Evolutionary conservation across 2,329 filamentous ascomycete species (phyloP).

Genomic region (Sporothrix phasma): DNA sequence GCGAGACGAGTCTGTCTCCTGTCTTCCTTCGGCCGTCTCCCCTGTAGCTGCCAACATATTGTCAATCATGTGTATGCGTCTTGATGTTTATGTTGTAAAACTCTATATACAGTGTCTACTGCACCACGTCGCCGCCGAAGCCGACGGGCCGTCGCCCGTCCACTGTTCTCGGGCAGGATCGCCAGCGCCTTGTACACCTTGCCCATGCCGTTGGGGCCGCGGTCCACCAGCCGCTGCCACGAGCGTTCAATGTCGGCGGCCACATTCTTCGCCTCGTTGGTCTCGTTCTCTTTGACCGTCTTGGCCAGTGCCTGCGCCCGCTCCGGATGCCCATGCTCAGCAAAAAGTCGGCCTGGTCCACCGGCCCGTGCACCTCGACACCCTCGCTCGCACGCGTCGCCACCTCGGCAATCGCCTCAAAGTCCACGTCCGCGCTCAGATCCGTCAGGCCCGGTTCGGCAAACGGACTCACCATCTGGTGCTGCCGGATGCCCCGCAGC

Average conservation of each 20-base stretch:
- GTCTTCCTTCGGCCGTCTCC: no score
- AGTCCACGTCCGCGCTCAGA: slow-evolving; percentile 88
- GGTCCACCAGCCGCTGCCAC: slow-evolving; percentile 77
- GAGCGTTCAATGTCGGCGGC: slow-evolving; percentile 57
- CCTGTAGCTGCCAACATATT: no score
- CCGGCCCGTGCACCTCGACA: slow-evolving; percentile 86
- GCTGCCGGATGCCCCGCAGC: slow-evolving; percentile 74
- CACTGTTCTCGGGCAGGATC: slow-evolving; percentile 71
- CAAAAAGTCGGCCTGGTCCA: slow-evolving; percentile 75
- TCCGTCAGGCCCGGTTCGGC: slow-evolving; percentile 72
- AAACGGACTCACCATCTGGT: slow-evolving; percentile 71
- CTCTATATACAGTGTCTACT: no score
- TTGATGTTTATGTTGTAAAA: no score
- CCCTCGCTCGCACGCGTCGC: slow-evolving; percentile 65
- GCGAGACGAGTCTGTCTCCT: no score
- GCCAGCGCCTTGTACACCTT: slow-evolving; percentile 89
- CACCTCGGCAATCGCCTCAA: slow-evolving; percentile 72
- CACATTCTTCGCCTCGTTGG: slow-evolving; percentile 21
- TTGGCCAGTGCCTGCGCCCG: slow-evolving; percentile 59
- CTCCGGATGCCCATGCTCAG: slow-evolving; percentile 73
- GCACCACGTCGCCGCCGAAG: slow-evolving; percentile 66
- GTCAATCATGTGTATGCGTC: no score
- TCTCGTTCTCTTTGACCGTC: slow-evolving; percentile 29
- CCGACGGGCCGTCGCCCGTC: slow-evolving; percentile 71
- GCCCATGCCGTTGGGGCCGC: slow-evolving; percentile 78